These are phyloP conservation scores for Leishmania braziliensis DNA, from an alignment of 208 protist species.

Conservation along the genomic window DNA sequence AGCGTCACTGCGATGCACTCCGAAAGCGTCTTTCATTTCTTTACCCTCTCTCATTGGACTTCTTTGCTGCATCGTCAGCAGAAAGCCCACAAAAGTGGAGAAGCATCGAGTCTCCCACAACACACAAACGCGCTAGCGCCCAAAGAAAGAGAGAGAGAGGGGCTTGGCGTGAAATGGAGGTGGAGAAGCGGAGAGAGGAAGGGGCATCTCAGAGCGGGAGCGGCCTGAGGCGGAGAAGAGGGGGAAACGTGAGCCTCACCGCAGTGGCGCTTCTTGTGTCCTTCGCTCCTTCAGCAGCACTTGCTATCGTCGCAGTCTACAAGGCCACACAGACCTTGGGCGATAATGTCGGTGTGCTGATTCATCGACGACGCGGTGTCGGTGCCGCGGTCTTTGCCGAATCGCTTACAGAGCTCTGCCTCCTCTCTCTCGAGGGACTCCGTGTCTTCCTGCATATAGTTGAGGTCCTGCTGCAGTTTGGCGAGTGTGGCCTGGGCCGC, in stretches of 20 bases:
- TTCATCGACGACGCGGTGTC: neutral
- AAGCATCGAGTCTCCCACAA: neutral
- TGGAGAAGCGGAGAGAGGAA: neutral
- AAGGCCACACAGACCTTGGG: constrained; percentile 31
- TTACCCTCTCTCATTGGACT: neutral
- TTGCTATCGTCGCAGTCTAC: constrained; percentile 48
- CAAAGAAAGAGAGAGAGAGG: neutral
- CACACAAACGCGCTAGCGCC: neutral
- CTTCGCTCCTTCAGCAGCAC: constrained; percentile 9
- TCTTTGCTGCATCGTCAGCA: neutral
- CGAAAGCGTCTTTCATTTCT: no score
- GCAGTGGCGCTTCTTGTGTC: neutral
- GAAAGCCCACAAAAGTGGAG: neutral
- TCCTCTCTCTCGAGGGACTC: constrained; percentile 40
- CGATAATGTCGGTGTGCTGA: constrained; percentile 13
- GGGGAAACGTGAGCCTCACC: neutral
- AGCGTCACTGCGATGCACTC: neutral
- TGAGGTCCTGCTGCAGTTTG: constrained; percentile 47
- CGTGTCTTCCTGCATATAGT: constrained; percentile 34
- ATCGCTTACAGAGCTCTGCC: constrained; percentile 28
- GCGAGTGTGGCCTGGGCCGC: constrained; percentile 32
- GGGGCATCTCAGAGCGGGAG: neutral
- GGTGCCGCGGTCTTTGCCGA: constrained; percentile 21
- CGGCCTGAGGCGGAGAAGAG: neutral
- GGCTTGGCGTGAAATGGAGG: neutral